Evolutionary conservation across 2,329 filamentous ascomycete genomes (phyloP).

Genomic region (Colletotrichum trifolii): DNA sequence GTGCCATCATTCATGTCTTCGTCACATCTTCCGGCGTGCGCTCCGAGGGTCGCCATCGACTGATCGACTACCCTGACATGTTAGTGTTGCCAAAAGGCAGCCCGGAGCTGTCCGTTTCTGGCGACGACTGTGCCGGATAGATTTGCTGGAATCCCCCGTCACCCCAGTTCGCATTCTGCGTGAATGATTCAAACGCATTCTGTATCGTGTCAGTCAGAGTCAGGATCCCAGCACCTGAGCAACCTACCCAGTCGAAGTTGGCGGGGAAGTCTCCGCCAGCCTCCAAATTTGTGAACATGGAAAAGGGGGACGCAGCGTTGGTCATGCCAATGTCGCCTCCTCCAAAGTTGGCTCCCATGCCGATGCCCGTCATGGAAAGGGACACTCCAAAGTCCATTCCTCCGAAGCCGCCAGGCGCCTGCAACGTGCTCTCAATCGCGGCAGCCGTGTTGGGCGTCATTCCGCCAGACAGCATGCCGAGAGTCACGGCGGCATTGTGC

Average conservation of each 20-base stretch:
- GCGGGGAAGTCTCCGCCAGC: constrained; percentile 53
- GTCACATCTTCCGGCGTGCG: constrained; percentile 1
- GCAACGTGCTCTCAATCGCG: constrained; percentile 43
- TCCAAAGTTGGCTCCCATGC: constrained; percentile 51
- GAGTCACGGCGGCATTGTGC: constrained; percentile 53
- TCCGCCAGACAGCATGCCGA: constrained; percentile 55
- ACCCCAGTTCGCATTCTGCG: constrained; percentile 65
- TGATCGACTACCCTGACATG: constrained; percentile 26
- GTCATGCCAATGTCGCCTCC: constrained; percentile 46
- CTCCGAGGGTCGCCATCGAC: background rate
- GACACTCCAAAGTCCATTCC: constrained; percentile 56
- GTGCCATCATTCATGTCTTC: constrained; percentile 23
- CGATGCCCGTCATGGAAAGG: constrained; percentile 44
- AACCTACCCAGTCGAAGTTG: constrained; percentile 70
- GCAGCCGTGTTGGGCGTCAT: constrained; percentile 46
- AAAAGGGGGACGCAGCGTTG: constrained; percentile 58
- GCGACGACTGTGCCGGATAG: constrained; percentile 38
- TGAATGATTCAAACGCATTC: constrained; percentile 68
- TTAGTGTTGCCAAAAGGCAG: constrained; percentile 23
- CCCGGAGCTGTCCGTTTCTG: constrained; percentile 25
- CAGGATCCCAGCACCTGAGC: background rate
- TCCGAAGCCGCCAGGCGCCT: constrained; percentile 55
- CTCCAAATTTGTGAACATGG: constrained; percentile 61
- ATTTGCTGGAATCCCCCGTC: constrained; percentile 64
- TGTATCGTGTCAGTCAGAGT: constrained; percentile 40